Conservation (phyloP, 2,329 filamentous ascomycete species). For the Ophiocordyceps robertsii region DNA sequence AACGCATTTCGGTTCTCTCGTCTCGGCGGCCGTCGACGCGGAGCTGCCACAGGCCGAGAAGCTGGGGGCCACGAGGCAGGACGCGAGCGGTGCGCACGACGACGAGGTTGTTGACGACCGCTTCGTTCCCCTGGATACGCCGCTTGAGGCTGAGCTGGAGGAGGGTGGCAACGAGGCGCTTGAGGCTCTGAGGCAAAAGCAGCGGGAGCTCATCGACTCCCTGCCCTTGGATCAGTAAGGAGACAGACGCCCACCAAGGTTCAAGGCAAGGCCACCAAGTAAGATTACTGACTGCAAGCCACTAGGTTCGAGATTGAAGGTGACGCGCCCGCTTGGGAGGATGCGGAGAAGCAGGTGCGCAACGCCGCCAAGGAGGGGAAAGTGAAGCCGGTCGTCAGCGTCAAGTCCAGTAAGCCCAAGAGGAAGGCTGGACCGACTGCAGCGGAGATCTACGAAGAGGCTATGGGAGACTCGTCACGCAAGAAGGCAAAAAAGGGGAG, state of each 20-base stretch:
- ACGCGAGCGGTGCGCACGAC: constrained; percentile 52
- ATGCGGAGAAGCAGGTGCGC: constrained; percentile 63
- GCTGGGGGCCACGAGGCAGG: constrained; percentile 43
- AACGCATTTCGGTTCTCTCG: constrained; percentile 58
- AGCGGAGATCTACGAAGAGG: constrained; percentile 49
- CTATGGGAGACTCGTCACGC: constrained; percentile 41
- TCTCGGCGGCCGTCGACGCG: constrained; percentile 60
- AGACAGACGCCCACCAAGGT: not conserved
- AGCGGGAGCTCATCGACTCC: constrained; percentile 79
- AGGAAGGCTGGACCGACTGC: constrained; percentile 54
- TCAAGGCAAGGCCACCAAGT: not conserved
- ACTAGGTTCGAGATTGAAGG: constrained; percentile 51
- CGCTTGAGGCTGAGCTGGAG: constrained; percentile 69
- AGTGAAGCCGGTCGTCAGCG: constrained; percentile 55
- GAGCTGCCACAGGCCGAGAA: constrained; percentile 45
- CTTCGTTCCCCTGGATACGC: constrained; percentile 57
- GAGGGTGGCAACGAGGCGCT: constrained; percentile 71
- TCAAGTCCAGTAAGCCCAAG: constrained; percentile 68
- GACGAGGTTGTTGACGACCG: constrained; percentile 52
- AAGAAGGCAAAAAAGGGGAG: constrained; percentile 38
- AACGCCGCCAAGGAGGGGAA: constrained; percentile 40
- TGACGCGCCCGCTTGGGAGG: constrained; percentile 47
- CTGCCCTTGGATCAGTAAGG: constrained; percentile 62
- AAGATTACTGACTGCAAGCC: not conserved
- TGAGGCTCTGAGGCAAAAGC: constrained; percentile 59